A percentile compares a stretch with the other conserved stretches of the same genome.
Evolutionary conservation across 352 stramenopile species (phyloP).

Genomic region (Pythium myriotylum): DNA sequence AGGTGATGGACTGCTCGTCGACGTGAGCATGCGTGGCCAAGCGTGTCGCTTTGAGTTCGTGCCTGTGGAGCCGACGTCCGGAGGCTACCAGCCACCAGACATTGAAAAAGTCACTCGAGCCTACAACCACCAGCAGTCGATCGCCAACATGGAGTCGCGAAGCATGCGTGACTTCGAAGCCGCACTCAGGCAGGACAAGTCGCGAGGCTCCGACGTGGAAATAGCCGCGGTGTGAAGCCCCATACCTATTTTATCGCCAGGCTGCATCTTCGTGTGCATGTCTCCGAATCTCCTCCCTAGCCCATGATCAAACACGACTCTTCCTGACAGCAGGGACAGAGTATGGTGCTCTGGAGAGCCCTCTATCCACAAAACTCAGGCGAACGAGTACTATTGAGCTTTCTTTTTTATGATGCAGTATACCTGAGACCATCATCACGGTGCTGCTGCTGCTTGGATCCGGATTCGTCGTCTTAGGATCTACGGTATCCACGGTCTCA

Average conservation of each 20-base stretch:
- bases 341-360: too few species aligned
- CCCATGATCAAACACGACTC: not conserved
- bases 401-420: too few species aligned
- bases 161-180: conserved; percentile 80
- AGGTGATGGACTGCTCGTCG: conserved; percentile 66
- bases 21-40: conserved; percentile 88
- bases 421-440: too few species aligned
- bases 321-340: not conserved
- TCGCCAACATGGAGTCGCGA: conserved; percentile 70
- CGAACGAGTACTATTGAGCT: too few species aligned
- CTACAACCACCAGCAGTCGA: conserved; percentile 71
- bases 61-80: conserved; percentile 41
- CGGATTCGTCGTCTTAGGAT: too few species aligned
- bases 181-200: conserved; percentile 10
- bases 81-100: conserved; percentile 55
- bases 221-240: conserved; percentile 7
- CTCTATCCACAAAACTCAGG: too few species aligned
- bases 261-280: not conserved
- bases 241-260: conserved; percentile 15
- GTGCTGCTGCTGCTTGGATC: too few species aligned
- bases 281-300: not conserved
- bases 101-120: conserved; percentile 74
- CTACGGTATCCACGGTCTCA: too few species aligned
- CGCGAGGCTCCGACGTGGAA: not conserved
- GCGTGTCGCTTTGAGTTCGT: conserved; percentile 81